Percentiles rank a stretch among this genome's conserved stretches.
Evolutionary conservation across 2,329 filamentous ascomycete genomes (phyloP).

Genomic region (Colletotrichum lindemuthianum): DNA sequence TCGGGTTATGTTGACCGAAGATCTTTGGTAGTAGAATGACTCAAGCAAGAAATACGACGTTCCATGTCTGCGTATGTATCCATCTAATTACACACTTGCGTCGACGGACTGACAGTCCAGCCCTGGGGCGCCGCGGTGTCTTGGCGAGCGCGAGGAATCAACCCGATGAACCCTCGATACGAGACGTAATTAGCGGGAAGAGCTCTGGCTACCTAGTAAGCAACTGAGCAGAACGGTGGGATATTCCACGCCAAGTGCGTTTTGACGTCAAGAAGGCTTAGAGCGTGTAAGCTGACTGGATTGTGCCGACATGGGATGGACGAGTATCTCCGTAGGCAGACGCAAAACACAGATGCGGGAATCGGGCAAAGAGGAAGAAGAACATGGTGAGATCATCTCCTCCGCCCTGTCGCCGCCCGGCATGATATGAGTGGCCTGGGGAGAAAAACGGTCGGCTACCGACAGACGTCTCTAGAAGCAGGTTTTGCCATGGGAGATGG

Average conservation of each 20-base stretch:
- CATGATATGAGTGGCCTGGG: constrained; percentile 6
- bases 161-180: constrained; percentile 31
- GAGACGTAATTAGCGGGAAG: constrained; percentile 2
- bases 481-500: constrained; percentile 11
- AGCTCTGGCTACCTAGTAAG: neutral
- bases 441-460: constrained; percentile 3
- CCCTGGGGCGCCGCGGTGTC: constrained; percentile 25
- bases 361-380: constrained; percentile 1
- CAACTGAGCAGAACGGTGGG: constrained; percentile 1
- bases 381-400: constrained; percentile 23
- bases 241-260: constrained; percentile 1
- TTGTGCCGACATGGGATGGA: neutral
- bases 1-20: no score
- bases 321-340: neutral
- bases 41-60: no score
- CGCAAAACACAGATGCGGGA: neutral
- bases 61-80: no score
- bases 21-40: no score
- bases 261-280: constrained; percentile 34
- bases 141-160: constrained; percentile 21
- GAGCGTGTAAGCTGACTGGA: constrained; percentile 29
- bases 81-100: constrained; percentile 19
- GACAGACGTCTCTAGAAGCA: neutral
- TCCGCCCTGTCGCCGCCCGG: constrained; percentile 19
- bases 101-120: constrained; percentile 23